phyloP scores from a whole-genome alignment of 306 rosid species.

The Inga oerstediana region DNA sequence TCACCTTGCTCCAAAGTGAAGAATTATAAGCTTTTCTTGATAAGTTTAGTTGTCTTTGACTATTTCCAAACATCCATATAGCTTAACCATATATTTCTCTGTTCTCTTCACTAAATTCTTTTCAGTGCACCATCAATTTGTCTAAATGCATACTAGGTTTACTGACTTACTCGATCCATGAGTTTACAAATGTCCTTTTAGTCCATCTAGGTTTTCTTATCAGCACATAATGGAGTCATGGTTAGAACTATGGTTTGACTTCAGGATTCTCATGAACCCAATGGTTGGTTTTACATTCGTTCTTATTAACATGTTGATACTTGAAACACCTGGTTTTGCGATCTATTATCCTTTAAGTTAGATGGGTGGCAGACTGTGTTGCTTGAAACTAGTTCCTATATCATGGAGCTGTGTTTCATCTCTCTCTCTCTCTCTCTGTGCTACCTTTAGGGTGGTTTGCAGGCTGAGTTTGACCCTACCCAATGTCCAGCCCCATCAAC shows the following conservation, averaged over 20 bases:
- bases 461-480: not conserved
- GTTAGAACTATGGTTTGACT: not conserved
- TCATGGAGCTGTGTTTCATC: not conserved
- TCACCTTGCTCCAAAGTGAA: not conserved
- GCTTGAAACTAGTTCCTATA: slow-evolving; percentile 10
- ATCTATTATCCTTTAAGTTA: not conserved
- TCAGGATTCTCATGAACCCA: not conserved
- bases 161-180: not conserved
- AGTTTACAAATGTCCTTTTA: not conserved
- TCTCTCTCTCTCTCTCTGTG: not conserved
- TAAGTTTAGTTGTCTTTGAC: not conserved
- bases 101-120: slow-evolving; percentile 27
- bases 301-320: not conserved
- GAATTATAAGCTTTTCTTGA: not conserved
- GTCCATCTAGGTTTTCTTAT: not conserved
- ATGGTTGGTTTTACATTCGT: not conserved
- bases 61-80: not conserved
- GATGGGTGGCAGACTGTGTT: not conserved
- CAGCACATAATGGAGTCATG: not conserved
- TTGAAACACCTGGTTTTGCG: not conserved
- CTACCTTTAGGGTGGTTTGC: not conserved
- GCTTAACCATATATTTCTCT: not conserved
- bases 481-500: not conserved
- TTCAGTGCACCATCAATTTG: slow-evolving; percentile 39
- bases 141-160: not conserved